Evolutionary conservation across 176 grass and related monocot species (phyloP), one percentile per base, ranked within the genome.

Genomic region (Bromus sterilis): DNA sequence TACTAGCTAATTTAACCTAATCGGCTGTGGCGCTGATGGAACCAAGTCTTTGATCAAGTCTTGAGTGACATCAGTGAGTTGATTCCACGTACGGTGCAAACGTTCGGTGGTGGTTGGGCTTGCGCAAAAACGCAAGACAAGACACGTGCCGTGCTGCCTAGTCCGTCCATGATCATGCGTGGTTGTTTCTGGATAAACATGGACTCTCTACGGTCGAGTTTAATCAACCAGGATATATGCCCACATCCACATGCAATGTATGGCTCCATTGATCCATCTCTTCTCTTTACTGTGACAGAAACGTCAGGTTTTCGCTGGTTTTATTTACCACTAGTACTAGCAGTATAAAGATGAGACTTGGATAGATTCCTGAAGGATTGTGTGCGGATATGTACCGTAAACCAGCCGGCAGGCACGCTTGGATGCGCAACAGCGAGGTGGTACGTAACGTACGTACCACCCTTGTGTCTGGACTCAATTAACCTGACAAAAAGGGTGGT

Each of bases 31-130:
- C 34, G 16, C 58, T 31, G 29, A 53, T 16, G 32, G 21, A 36
- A 36, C 15, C 49, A 7, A 56, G 71, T 8, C 37, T 36, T 55
- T 63, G 67, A 71, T 44, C 40, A 29, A 21, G 28, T n/a, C 10
- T 5, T 33, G 29, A 49, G 78, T 72, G 83, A 71, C 78, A 71
- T 81, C 81, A 72, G 7, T 31, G 29, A 29, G 78, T 82, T 89
- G 87, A 85, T 89, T 82, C 70, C 72, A 62, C 14, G 72, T 2
- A 2, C 46, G 7, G 18, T 8, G 48, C 48, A 53, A 53, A 20
- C 21, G 48, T 20, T 56, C 26, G n/a, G 40, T 41, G 30, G 65
- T 43, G 56, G 41, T 32, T 71, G 71, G 69, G 63, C 51, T 18
- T 33, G 56, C 71, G 62, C n/a, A n/a, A n/a, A n/a, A n/a, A n/a